Percentiles rank a stretch among this genome's conserved stretches.
Evolutionary conservation across 2,329 filamentous ascomycete species (phyloP).

Genomic region (Colletotrichum zoysiae): DNA sequence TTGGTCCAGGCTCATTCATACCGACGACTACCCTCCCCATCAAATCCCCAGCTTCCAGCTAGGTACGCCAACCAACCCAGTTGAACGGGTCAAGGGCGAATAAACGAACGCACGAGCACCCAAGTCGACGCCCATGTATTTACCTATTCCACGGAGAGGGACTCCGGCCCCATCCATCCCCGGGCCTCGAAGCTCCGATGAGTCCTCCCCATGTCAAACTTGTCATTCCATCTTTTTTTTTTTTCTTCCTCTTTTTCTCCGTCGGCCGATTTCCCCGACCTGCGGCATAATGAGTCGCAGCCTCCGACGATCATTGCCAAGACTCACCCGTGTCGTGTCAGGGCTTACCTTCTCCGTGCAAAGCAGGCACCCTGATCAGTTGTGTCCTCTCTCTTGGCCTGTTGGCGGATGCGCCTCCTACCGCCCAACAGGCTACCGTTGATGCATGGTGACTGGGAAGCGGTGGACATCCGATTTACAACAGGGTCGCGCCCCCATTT

Average conservation of each 20-base stretch:
- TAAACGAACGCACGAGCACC: not conserved
- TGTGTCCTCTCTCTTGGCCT: not conserved
- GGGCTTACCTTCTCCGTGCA: not conserved
- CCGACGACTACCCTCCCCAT: not conserved
- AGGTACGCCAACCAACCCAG: not conserved
- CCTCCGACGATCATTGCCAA: conserved; percentile 36
- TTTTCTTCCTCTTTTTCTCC: conserved; percentile 19
- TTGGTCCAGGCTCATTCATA: conserved; percentile 3
- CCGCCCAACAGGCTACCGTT: not conserved
- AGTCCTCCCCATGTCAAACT: conserved; percentile 26
- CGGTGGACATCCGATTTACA: not conserved
- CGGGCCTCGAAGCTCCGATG: conserved; percentile 10
- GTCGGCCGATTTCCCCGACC: conserved; percentile 34
- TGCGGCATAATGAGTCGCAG: conserved; percentile 39
- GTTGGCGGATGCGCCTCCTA: not conserved
- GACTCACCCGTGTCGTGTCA: not conserved
- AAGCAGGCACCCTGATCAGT: not conserved
- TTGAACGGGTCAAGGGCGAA: not conserved
- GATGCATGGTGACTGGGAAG: not conserved
- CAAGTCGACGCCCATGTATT: not conserved
- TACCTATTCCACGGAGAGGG: not conserved
- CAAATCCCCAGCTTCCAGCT: not conserved
- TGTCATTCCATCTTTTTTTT: conserved; percentile 38
- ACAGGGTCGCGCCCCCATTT: not conserved
- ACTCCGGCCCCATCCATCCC: conserved; percentile 21